These are phyloP conservation scores for Colletotrichum siamense DNA, from an alignment of 2,329 filamentous ascomycete species.

Conservation along the genomic window DNA sequence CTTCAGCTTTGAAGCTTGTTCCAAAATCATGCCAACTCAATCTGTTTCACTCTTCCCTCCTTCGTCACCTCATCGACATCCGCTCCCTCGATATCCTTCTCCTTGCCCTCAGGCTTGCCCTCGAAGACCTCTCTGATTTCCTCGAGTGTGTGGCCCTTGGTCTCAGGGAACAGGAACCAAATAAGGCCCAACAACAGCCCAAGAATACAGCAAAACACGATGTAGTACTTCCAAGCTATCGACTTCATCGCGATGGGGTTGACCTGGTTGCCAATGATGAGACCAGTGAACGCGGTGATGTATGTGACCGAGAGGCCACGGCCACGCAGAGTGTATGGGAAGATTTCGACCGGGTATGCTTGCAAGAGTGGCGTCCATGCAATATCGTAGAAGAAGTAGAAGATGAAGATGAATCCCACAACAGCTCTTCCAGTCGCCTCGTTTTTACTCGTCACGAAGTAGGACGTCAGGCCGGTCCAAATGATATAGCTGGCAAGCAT, in stretches of 20 bases:
- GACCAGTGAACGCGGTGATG: constrained; percentile 22
- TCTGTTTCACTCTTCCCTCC: neutral
- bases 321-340: constrained; percentile 23
- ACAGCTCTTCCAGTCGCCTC: constrained; percentile 24
- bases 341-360: constrained; percentile 24
- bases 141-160: constrained; percentile 28
- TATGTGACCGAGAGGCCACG: constrained; percentile 21
- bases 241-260: constrained; percentile 43
- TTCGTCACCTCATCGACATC: neutral
- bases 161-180: constrained; percentile 33
- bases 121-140: constrained; percentile 23
- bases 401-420: constrained; percentile 23
- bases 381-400: constrained; percentile 19
- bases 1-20: neutral
- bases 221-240: constrained; percentile 27
- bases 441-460: neutral
- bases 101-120: neutral
- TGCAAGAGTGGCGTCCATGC: constrained; percentile 20
- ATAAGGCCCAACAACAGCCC: constrained; percentile 21
- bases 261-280: constrained; percentile 45
- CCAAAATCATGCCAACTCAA: neutral
- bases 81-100: neutral
- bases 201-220: constrained; percentile 25
- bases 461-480: constrained; percentile 25
- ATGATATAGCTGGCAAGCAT: constrained; percentile 30